A percentile compares a stretch with the other conserved stretches of the same genome.
These are phyloP conservation scores for Coemansia asiatica DNA, from an alignment of 192 early-diverging fungal species.

Conservation along the genomic window DNA sequence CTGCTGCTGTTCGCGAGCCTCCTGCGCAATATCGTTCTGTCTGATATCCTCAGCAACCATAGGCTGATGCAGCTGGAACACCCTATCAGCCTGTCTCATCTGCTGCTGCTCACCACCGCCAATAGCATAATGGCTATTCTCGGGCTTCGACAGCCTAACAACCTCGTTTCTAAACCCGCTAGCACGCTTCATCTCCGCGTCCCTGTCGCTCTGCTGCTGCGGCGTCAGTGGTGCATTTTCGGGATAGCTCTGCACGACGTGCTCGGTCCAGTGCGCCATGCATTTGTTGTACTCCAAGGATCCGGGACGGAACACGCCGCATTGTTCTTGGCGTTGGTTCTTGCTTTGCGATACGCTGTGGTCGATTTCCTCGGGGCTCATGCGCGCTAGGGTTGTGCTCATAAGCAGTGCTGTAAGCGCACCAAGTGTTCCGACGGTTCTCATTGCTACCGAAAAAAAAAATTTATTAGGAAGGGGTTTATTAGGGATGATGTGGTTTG, in stretches of 20 bases:
- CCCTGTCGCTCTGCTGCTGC: conserved; percentile 30
- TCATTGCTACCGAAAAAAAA: no score
- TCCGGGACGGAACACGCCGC: conserved; percentile 34
- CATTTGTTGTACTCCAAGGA: conserved; percentile 54
- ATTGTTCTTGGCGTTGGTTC: conserved; percentile 39
- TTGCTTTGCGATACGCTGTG: conserved; percentile 13
- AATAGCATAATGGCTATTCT: conserved; percentile 26
- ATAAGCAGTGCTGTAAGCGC: conserved; percentile 38
- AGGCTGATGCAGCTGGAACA: conserved; percentile 21
- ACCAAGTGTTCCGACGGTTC: conserved; percentile 38
- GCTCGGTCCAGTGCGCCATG: conserved; percentile 54
- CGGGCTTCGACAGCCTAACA: conserved; percentile 21
- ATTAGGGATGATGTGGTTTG: background rate
- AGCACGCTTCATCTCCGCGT: conserved; percentile 18
- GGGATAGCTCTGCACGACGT: conserved; percentile 39
- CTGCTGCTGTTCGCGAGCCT: background rate
- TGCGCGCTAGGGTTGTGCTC: conserved; percentile 20
- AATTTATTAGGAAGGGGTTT: no score
- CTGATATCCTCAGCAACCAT: conserved; percentile 4
- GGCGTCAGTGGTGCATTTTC: conserved; percentile 27
- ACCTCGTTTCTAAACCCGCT: conserved; percentile 31
- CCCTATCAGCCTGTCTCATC: conserved; percentile 2
- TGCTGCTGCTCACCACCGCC: conserved; percentile 20
- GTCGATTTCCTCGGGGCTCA: conserved; percentile 17
- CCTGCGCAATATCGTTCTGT: conserved; percentile 2